A percentile compares a stretch with the other conserved stretches of the same genome.
phyloP scores from a whole-genome alignment of 768 basidiomycete species.

The Tylopilus rubrobrunneus region DNA sequence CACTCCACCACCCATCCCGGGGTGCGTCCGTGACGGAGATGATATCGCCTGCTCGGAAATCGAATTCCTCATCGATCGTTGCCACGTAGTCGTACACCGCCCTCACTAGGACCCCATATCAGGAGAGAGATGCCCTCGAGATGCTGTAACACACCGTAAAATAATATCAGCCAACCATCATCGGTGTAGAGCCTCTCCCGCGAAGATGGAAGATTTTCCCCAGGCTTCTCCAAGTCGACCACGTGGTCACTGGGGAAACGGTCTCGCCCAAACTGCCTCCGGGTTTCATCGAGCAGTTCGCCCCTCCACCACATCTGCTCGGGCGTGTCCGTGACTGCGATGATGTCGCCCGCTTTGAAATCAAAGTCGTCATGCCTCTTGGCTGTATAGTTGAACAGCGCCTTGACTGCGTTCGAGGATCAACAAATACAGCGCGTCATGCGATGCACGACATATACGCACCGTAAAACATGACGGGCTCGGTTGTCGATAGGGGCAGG shows the following conservation, averaged over 20 bases:
- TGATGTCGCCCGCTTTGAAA: background rate
- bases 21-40: constrained; percentile 93
- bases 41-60: constrained; percentile 92
- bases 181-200: background rate
- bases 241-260: background rate
- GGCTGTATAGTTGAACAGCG: background rate
- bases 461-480: background rate
- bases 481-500: too few species aligned
- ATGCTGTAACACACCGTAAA: background rate
- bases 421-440: background rate
- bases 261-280: background rate
- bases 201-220: background rate
- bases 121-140: background rate
- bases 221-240: background rate
- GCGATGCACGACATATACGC: background rate
- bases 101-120: background rate
- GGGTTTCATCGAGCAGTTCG: background rate
- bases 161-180: background rate
- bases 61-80: constrained; percentile 89
- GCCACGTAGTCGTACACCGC: constrained; percentile 77
- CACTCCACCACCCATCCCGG: constrained; percentile 98
- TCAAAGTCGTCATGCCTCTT: background rate
- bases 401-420: background rate
- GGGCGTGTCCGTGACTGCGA: background rate
- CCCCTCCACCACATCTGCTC: background rate